Percentiles rank a stretch among this genome's conserved stretches.
Evolutionary conservation across 73 alveolate genomes (phyloP).

Genomic region (Paramecium primaurelia): DNA sequence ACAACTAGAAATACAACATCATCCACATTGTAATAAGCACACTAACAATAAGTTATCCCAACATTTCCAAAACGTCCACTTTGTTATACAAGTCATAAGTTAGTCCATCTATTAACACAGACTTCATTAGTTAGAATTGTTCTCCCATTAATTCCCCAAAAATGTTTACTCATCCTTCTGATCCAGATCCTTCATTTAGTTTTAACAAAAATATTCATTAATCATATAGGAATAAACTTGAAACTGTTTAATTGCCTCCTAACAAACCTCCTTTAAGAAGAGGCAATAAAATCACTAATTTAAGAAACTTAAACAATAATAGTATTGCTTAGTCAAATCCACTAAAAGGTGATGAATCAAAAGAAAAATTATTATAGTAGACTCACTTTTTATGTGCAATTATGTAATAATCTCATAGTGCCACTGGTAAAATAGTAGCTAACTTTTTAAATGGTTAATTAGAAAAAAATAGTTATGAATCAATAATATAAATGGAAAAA

Average conservation of each 20-base stretch:
- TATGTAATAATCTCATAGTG: conserved; percentile 5
- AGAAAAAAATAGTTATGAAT: conserved; percentile 42
- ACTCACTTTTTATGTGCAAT: conserved; percentile 40
- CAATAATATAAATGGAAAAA: not conserved
- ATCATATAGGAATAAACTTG: not conserved
- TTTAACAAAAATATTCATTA: not conserved
- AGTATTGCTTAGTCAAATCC: not conserved
- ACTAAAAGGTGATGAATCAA: not conserved
- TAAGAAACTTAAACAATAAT: not conserved
- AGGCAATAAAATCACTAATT: not conserved
- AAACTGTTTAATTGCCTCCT: not conserved
- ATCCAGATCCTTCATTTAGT: not conserved
- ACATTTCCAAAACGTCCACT: conserved; percentile 2
- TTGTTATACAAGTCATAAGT: not conserved
- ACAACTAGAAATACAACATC: not conserved
- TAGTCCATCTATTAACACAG: not conserved
- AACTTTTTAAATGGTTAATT: not conserved
- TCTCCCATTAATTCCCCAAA: not conserved
- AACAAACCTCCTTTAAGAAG: conserved; percentile 34
- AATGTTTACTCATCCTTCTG: not conserved
- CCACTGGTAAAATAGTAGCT: not conserved
- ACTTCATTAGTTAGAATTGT: not conserved
- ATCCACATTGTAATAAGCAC: conserved; percentile 9
- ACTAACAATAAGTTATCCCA: not conserved
- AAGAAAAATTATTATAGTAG: not conserved